Base-by-base conservation (phyloP, 2,329 filamentous ascomycete species). In the Periconia macrospinosa region DNA sequence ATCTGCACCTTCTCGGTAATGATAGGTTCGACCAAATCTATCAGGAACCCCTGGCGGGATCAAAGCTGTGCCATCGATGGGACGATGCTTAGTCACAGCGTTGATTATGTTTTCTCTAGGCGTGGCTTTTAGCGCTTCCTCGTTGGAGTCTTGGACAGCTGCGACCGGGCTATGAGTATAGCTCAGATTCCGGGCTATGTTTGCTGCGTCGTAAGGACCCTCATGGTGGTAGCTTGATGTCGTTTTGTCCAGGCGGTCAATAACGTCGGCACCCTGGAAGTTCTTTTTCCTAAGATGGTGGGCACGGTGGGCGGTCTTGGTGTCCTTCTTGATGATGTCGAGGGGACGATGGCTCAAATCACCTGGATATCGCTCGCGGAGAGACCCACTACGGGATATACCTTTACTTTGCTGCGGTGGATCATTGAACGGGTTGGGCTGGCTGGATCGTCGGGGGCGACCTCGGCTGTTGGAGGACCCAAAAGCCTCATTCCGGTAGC, bases 1-100 rank as follows among this genome's bases (percentile, higher is more conserved):
- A 66, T 96, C 91, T 2, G 87, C 82, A n/a, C 92, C 92, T 67
- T 97, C 92, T 65, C 91, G 80, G 65, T 97, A 97, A 27, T 86
- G 61, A 79, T 95, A 90, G 11, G 82, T 77, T 49, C 85, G 81
- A 2, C 92, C 92, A 51, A 84, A 80, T 17, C 82, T 75, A 69
- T 95, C 92, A 1, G 75, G 75, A 62, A 82, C 75, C 19, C 92
- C 92, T 0, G 89, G 86, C 1, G 92, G 90, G n/a, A 94, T 83
- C 17, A 78, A 78, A 1, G 92, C 89, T 0, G 87, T 88, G 2
- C 92, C 92, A 67, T 95, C 90, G 0, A 97, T 78, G 0, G 93
- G 93, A 14, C 89, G 84, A 66, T 94, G 90, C 59, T 80, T 85
- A 30, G 80, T 73, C 1, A 97, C 72, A 19, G 88, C 85, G 73